Evolutionary conservation across 352 stramenopile species (phyloP), one percentile per base, ranked within the genome.

Genomic region (Phytopythium vexans): DNA sequence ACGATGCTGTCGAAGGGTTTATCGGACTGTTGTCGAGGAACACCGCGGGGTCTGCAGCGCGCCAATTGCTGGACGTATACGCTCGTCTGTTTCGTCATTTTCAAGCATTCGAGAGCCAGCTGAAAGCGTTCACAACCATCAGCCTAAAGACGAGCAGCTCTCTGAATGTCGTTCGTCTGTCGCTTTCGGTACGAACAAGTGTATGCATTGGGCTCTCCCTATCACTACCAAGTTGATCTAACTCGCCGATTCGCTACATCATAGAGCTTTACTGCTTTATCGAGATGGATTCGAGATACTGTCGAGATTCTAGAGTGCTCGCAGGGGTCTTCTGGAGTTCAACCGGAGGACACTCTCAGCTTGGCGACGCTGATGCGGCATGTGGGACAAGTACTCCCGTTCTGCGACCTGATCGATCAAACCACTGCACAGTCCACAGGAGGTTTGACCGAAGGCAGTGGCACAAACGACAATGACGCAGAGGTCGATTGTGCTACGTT

Each of bases 41-140:
- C 21, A 27, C 21, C 21, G 21, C 21, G 21, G 21, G 21, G 21
- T 27, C 21, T 27, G 21, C 21, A 27, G 21, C 21, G 2, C 21
- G 21, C 21, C 21, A 27, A 27, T 27, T 27, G 21, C 21, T 27
- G 21, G 21, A 27, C 21, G 21, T 27, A 27, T 27, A 27, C 39
- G 40, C 41, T n/a, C 39, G 43, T 38, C 49, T 67, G 34, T 67
- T 68, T 41, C 58, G 59, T 6, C 61, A 70, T 36, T 54, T 69
- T 16, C 61, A 72, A 37, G 32, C 35, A 8, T 63, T 62, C 36
- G 64, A 72, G 33, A 54, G 57, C 14, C 53, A 68, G 2, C 36
- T 68, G 40, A 43, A 40, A 3, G 7, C 51, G 3, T 68, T 74
- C 31, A 43, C n/a, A 2, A 43, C 35, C 3, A 27, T 33, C 1